Conservation (phyloP, 2,329 filamentous ascomycete genomes). For the Colletotrichum musae region DNA sequence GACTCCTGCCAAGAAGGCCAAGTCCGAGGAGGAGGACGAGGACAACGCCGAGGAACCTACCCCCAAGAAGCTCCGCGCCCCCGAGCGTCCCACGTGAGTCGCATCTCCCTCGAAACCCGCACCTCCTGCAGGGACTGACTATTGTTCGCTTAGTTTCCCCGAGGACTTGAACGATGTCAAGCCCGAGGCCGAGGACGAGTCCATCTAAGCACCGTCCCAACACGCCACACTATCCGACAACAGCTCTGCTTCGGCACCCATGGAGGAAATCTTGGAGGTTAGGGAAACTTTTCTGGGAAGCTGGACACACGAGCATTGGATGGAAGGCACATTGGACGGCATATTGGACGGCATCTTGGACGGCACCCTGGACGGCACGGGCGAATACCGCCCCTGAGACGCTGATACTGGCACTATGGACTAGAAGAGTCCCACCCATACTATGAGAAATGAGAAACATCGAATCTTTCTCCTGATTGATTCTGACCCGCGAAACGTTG, state of each 20-base stretch:
- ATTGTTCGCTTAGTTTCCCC: too few relatives aligned
- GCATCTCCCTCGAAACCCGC: too few relatives aligned
- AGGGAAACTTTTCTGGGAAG: background rate
- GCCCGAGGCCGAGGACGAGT: background rate
- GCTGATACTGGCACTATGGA: background rate
- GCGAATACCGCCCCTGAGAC: background rate
- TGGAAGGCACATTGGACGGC: background rate
- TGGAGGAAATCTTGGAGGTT: background rate
- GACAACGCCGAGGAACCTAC: slow-evolving; percentile 44
- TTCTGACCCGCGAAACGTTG: background rate
- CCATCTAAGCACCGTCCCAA: background rate
- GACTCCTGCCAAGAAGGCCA: slow-evolving; percentile 46
- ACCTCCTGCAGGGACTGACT: too few relatives aligned
- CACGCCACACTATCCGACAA: background rate
- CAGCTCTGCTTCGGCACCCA: background rate
- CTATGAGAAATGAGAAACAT: slow-evolving; percentile 13
- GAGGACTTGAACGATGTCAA: background rate
- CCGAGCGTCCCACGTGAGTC: slow-evolving; percentile 23
- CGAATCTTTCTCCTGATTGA: slow-evolving; percentile 11
- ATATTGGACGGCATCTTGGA: too few relatives aligned
- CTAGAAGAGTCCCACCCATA: background rate
- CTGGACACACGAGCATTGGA: slow-evolving; percentile 4
- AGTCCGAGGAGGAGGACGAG: slow-evolving; percentile 44
- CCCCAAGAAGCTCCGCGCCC: slow-evolving; percentile 41
- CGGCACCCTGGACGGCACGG: background rate